Conservation (phyloP, 2,329 filamentous ascomycete species). For the Scolecobasidium constrictum region DNA sequence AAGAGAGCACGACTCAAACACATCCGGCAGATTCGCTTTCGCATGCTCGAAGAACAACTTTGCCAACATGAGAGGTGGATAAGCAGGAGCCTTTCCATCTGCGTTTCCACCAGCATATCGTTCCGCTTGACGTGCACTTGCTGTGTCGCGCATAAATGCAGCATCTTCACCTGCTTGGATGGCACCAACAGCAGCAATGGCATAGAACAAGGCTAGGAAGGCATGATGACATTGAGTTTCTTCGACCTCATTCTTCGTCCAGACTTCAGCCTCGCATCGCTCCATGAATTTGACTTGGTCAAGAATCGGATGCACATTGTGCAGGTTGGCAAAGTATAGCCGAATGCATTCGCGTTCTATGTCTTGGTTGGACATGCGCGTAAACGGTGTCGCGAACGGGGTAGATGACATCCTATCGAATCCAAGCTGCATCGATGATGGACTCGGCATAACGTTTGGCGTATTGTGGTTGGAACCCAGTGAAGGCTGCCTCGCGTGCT, state of each 20-base stretch:
- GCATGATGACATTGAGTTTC: conserved; percentile 10
- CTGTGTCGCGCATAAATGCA: conserved; percentile 6
- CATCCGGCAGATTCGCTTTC: conserved; percentile 17
- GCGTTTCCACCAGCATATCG: conserved; percentile 3
- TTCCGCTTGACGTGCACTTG: conserved; percentile 4
- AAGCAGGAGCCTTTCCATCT: conserved; percentile 1
- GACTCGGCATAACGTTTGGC: conserved; percentile 1
- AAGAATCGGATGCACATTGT: conserved; percentile 37
- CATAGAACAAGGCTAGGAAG: conserved; percentile 19
- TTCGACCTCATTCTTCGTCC: conserved; percentile 7
- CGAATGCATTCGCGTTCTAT: conserved; percentile 14
- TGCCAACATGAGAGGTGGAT: conserved; percentile 13
- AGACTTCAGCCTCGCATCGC: conserved; percentile 26
- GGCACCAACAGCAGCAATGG: conserved; percentile 19
- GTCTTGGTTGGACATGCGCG: conserved; percentile 5
- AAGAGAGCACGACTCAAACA: conserved; percentile 20
- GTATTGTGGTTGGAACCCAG: neutral
- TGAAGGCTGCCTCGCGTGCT: neutral
- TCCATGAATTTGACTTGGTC: conserved; percentile 34
- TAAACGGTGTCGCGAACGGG: neutral
- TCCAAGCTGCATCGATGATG: neutral
- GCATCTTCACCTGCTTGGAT: conserved; percentile 18
- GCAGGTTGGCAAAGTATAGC: conserved; percentile 36
- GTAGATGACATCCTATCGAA: neutral
- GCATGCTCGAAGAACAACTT: conserved; percentile 18